Evolutionary conservation across 805 yeast genomes (phyloP).

Genomic region (Candida manassasensis): DNA sequence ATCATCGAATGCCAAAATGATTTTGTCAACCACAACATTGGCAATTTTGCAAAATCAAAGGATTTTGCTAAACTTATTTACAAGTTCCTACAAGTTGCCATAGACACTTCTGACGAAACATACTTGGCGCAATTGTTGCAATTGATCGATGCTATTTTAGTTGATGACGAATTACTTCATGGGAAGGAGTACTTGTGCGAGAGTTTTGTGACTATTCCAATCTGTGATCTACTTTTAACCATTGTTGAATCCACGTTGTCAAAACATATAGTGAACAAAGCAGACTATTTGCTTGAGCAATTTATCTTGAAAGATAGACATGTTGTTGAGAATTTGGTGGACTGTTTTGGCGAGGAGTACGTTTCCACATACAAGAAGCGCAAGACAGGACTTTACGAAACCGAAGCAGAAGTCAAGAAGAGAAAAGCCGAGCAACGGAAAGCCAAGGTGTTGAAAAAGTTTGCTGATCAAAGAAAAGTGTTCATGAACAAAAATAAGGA

Average conservation of each 20-base stretch:
- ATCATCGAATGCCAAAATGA: constrained; percentile 25
- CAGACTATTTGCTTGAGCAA: constrained; percentile 50
- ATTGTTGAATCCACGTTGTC: constrained; percentile 49
- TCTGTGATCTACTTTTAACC: constrained; percentile 50
- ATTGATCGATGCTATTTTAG: constrained; percentile 59
- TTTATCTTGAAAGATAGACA: constrained; percentile 46
- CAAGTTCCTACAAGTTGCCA: constrained; percentile 52
- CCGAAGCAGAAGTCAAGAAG: constrained; percentile 51
- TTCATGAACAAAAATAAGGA: constrained; percentile 39
- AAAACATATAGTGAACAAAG: constrained; percentile 45
- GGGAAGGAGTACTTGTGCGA: constrained; percentile 40
- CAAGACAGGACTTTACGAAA: constrained; percentile 39
- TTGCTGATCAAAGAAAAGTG: constrained; percentile 49
- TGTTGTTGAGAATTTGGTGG: constrained; percentile 47
- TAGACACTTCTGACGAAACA: constrained; percentile 47
- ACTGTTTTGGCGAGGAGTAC: constrained; percentile 54
- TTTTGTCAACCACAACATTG: constrained; percentile 37
- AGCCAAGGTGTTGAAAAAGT: constrained; percentile 54
- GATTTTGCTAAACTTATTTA: constrained; percentile 54
- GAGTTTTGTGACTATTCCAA: constrained; percentile 50
- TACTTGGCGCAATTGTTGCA: constrained; percentile 61
- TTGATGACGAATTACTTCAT: constrained; percentile 42
- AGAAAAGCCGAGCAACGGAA: constrained; percentile 60
- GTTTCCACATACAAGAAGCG: constrained; percentile 47
- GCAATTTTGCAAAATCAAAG: constrained; percentile 46